Conservation (phyloP, 225 moss, liverwort and hornwort species). For the Sphagnum contortum region DNA sequence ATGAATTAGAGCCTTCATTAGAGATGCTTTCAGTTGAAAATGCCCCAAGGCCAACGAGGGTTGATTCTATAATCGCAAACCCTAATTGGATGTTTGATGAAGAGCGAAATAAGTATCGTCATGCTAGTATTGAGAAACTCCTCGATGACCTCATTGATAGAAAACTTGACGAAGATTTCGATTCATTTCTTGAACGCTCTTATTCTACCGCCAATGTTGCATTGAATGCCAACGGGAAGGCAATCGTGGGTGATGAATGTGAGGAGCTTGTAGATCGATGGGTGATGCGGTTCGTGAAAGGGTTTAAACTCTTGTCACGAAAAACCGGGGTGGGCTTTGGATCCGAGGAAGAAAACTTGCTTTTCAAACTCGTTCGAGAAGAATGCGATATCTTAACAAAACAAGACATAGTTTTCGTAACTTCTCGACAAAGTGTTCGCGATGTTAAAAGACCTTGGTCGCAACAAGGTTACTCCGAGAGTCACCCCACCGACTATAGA, state of each 20-base stretch:
- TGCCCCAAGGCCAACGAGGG: slow-evolving; percentile 23
- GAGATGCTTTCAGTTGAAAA: slow-evolving; percentile 12
- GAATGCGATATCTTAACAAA: slow-evolving; percentile 51
- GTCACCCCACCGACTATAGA: slow-evolving; percentile 43
- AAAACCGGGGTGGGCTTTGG: slow-evolving; percentile 36
- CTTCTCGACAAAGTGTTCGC: slow-evolving; percentile 30
- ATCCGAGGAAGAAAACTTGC: slow-evolving; percentile 23
- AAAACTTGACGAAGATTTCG: slow-evolving; percentile 29
- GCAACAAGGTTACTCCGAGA: slow-evolving; percentile 14
- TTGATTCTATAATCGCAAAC: slow-evolving; percentile 10
- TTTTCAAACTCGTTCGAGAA: slow-evolving; percentile 42
- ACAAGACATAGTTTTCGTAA: slow-evolving; percentile 39
- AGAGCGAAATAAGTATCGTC: slow-evolving; percentile 37
- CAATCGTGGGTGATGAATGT: slow-evolving; percentile 39
- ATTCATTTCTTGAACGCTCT: slow-evolving; percentile 29
- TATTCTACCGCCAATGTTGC: slow-evolving; percentile 44
- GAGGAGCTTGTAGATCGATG: slow-evolving; percentile 31
- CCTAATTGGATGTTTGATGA: slow-evolving; percentile 38
- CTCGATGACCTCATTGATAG: slow-evolving; percentile 29
- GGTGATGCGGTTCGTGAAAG: slow-evolving; percentile 37
- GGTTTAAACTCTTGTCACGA: slow-evolving; percentile 32
- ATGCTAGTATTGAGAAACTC: slow-evolving; percentile 23
- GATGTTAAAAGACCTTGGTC: slow-evolving; percentile 29
- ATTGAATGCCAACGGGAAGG: slow-evolving; percentile 27
- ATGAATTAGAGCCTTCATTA: slow-evolving; percentile 8